These are phyloP conservation scores for Davidsoniella eucalypti DNA, from an alignment of 2,329 filamentous ascomycete genomes.

Conservation along the genomic window DNA sequence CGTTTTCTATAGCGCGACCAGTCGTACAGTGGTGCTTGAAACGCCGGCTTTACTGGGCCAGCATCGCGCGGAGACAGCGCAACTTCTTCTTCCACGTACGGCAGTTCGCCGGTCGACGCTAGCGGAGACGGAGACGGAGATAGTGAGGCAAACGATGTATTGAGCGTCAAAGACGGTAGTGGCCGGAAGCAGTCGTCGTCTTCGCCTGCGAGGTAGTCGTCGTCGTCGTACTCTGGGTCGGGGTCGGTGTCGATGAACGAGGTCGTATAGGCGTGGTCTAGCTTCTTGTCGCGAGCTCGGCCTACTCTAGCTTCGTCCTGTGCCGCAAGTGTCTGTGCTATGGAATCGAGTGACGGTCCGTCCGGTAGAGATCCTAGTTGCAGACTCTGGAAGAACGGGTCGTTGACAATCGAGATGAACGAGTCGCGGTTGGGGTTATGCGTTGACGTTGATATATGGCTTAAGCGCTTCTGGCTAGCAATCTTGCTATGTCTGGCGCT, in stretches of 20 bases:
- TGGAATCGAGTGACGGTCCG: slow-evolving; percentile 20
- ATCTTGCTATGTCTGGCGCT: too few relatives aligned
- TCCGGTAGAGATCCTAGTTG: slow-evolving; percentile 6
- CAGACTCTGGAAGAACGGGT: slow-evolving; percentile 34
- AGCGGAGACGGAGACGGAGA: background rate
- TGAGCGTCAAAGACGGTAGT: too few relatives aligned
- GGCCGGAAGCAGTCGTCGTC: slow-evolving; percentile 7
- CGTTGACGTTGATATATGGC: too few relatives aligned
- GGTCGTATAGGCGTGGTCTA: slow-evolving; percentile 9
- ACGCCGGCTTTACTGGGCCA: background rate
- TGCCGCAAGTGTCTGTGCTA: slow-evolving; percentile 2
- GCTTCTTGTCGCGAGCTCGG: slow-evolving; percentile 7
- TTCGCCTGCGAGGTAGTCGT: slow-evolving; percentile 15
- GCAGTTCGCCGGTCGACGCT: background rate
- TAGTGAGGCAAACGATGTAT: too few relatives aligned
- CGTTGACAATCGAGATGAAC: slow-evolving; percentile 36
- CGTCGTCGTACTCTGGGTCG: slow-evolving; percentile 22
- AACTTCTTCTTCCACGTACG: slow-evolving; percentile 9
- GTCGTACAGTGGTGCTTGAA: background rate
- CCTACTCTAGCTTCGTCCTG: slow-evolving; percentile 7
- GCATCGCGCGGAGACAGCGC: slow-evolving; percentile 9
- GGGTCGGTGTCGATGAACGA: slow-evolving; percentile 15
- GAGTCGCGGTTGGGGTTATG: slow-evolving; percentile 25
- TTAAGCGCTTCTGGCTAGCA: too few relatives aligned
- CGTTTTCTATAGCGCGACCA: background rate